Evolutionary conservation across 2,329 filamentous ascomycete genomes (phyloP), one percentile per base, ranked within the genome.

Genomic region (Xylariaceae sp.): DNA sequence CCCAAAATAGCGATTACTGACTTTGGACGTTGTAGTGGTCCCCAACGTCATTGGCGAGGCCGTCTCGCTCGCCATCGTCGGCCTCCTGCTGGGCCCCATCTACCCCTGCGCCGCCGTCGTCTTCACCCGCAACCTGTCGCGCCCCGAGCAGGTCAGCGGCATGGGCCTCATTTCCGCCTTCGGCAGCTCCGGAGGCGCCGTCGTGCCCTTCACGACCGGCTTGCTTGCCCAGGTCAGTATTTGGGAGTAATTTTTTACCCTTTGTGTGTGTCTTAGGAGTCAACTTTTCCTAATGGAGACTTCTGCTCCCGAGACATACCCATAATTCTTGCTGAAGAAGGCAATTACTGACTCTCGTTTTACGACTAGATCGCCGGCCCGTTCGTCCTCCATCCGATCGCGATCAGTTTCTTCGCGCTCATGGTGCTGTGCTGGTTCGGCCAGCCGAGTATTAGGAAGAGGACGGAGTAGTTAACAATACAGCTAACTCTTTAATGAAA

Each of bases 41-140:
- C 90, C 89, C 1, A 90, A 91, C 68, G 76, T 93, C n/a, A 76
- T 90, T 29, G 86, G 86, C 14, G 81, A 89, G 62, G 85, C 87
- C 18, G 86, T 89, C 1, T 82, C 85, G 2, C 81, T 90, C 2
- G 77, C 84, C 72, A 74, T 95, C 20, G 80, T 95, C 18, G 91
- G 91, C 12, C 73, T 95, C 7, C 73, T 95, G 26, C 77, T 96
- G 0, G 91, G 91, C 0, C 90, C 91, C 0, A 81, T 96, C 3
- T 96, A 92, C 67, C 90, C 91, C 0, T 92, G 89, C 68, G 84
- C 87, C 0, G 81, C 83, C 2, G 81, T 83, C 0, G 78, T 90
- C 5, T 87, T 90, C 62, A 80, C 86, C 52, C 77, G 82, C 40
- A 74, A 81, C 37, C 79, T 91, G 70, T 81, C 80, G 16, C 75